A percentile compares a stretch with the other conserved stretches of the same genome.
phyloP scores from a whole-genome alignment of 768 basidiomycete species.

The Suillus subalutaceus region DNA sequence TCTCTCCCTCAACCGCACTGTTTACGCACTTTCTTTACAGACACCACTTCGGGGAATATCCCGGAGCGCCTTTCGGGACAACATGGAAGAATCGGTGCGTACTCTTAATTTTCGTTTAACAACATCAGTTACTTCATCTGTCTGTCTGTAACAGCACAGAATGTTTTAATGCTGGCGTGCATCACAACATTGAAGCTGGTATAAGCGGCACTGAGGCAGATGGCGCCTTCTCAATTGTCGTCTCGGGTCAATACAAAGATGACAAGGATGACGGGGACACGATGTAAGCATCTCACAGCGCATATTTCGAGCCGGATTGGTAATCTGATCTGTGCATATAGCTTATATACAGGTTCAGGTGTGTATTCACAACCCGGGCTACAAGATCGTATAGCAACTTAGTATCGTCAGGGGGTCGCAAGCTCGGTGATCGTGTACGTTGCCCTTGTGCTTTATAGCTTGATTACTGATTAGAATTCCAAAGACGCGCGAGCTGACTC shows the following conservation, averaged over 20 bases:
- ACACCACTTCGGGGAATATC: constrained; percentile 28
- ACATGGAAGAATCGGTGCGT: constrained; percentile 23
- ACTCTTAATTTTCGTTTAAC: neutral
- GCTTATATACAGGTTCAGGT: constrained; percentile 31
- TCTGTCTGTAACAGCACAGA: neutral
- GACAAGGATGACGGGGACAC: constrained; percentile 28
- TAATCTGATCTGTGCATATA: constrained; percentile 14
- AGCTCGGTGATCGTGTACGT: constrained; percentile 9
- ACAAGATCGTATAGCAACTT: neutral
- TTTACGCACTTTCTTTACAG: constrained; percentile 14
- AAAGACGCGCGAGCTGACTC: constrained; percentile 23
- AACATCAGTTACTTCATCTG: neutral
- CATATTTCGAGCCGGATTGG: no score
- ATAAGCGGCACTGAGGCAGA: constrained; percentile 19
- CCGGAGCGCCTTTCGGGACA: constrained; percentile 24
- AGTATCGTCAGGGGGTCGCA: constrained; percentile 21
- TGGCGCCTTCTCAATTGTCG: constrained; percentile 22
- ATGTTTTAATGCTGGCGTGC: constrained; percentile 23
- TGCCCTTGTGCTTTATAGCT: no score
- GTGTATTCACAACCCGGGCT: neutral
- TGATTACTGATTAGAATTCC: neutral
- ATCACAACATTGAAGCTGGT: constrained; percentile 15
- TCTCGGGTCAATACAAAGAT: constrained; percentile 25
- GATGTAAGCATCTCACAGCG: constrained; percentile 19
- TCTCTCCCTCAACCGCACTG: neutral